Conservation (phyloP, 176 grass and related monocot genomes). For the Oryza officinalis region DNA sequence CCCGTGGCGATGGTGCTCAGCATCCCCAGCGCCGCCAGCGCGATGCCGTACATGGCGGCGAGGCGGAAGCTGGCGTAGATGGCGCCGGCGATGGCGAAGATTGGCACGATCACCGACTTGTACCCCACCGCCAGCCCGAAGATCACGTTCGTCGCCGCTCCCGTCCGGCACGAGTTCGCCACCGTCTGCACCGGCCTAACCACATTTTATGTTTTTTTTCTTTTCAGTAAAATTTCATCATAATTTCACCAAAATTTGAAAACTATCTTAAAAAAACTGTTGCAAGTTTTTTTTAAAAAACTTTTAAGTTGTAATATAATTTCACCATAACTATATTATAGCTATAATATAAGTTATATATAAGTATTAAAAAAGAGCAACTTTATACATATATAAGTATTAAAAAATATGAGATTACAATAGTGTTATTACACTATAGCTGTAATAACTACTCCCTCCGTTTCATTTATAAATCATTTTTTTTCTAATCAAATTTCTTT, state of each 20-base stretch:
- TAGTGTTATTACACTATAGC: too few species aligned
- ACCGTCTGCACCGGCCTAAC: constrained; percentile 59
- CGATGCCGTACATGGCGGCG: constrained; percentile 75
- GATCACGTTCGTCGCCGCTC: constrained; percentile 87
- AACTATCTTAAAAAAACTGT: too few species aligned
- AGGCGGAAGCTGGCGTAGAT: constrained; percentile 66
- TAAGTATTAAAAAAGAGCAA: too few species aligned
- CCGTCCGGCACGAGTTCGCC: constrained; percentile 69
- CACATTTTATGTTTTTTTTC: background rate
- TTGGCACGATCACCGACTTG: constrained; percentile 77
- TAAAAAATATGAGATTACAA: too few species aligned
- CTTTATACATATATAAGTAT: too few species aligned
- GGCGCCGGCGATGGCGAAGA: constrained; percentile 53
- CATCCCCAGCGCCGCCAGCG: constrained; percentile 74
- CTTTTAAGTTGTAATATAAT: too few species aligned
- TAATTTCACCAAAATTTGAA: background rate
- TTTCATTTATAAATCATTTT: too few species aligned
- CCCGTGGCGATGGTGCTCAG: constrained; percentile 83
- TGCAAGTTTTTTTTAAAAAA: too few species aligned
- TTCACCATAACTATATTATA: too few species aligned
- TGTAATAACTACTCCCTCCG: too few species aligned
- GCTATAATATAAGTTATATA: too few species aligned
- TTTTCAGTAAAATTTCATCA: background rate
- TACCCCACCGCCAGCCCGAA: constrained; percentile 79
- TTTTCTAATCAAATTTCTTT: too few species aligned